phyloP scores from a whole-genome alignment of 148 eudicot genomes.

The Camellia lanceoleosa region DNA sequence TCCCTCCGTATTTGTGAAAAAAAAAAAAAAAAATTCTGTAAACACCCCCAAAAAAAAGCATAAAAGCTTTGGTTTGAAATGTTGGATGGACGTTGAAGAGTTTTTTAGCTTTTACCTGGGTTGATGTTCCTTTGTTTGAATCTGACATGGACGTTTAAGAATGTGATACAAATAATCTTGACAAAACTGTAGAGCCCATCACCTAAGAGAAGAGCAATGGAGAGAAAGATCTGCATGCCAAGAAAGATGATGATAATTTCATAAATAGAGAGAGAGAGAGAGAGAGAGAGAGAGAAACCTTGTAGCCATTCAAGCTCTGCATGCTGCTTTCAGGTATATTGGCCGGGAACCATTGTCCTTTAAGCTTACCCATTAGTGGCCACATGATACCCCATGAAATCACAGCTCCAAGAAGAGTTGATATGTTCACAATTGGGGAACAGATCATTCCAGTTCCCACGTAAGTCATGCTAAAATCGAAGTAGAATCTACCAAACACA shows the following conservation, averaged over 20 bases:
- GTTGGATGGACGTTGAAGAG: neutral
- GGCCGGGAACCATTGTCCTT: conserved; percentile 68
- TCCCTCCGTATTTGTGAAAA: no score
- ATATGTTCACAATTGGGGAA: conserved; percentile 65
- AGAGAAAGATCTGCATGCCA: conserved; percentile 59
- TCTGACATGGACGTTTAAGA: conserved; percentile 30
- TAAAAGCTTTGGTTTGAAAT: neutral
- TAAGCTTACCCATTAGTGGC: conserved; percentile 47
- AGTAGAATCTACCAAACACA: conserved; percentile 51
- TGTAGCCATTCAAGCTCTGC: conserved; percentile 72
- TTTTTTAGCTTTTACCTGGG: conserved; percentile 21
- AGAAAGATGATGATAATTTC: neutral
- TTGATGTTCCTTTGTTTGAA: conserved; percentile 21
- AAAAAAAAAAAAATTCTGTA: neutral
- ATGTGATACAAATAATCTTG: conserved; percentile 43
- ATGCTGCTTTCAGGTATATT: conserved; percentile 50
- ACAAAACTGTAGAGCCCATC: conserved; percentile 68
- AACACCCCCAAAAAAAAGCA: neutral
- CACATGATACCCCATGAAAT: conserved; percentile 87
- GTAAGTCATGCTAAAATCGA: conserved; percentile 73
- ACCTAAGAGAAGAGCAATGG: conserved; percentile 72
- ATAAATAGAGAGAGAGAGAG: neutral
- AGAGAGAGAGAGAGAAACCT: conserved; percentile 35
- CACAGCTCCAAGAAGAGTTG: conserved; percentile 65
- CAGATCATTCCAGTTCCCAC: conserved; percentile 86